phyloP scores from a whole-genome alignment of 2,329 filamentous ascomycete species.

The Phoma sp. region DNA sequence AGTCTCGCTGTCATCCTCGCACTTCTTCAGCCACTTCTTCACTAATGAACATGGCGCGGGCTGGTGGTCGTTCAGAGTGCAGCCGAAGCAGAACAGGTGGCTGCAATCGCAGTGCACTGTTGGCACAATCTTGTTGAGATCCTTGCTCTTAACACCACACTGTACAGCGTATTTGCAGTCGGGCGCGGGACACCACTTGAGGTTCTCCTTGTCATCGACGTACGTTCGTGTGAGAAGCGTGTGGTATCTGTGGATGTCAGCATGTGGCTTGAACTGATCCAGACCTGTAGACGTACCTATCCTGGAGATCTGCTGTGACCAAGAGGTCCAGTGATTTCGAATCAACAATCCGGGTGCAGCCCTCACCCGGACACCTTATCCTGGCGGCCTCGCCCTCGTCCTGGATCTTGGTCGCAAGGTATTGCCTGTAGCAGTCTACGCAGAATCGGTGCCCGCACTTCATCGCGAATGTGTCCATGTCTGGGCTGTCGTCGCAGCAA shows the following conservation, averaged over 20 bases:
- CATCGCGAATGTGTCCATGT: slow-evolving; percentile 86
- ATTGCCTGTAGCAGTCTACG: slow-evolving; percentile 89
- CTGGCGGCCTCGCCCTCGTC: slow-evolving; percentile 94
- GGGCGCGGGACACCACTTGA: slow-evolving; percentile 98
- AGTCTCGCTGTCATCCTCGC: slow-evolving; percentile 96
- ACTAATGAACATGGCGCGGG: slow-evolving; percentile 90
- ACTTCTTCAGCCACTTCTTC: slow-evolving; percentile 97
- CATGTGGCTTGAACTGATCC: background rate
- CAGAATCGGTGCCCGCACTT: slow-evolving; percentile 96
- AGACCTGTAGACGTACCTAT: slow-evolving; percentile 53
- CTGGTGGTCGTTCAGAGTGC: slow-evolving; percentile 87
- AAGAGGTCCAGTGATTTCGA: slow-evolving; percentile 85
- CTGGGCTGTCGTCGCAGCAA: slow-evolving; percentile 87
- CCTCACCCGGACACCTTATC: slow-evolving; percentile 90
- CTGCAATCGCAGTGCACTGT: slow-evolving; percentile 87
- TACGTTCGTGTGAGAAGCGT: slow-evolving; percentile 91
- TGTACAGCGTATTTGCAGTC: slow-evolving; percentile 94
- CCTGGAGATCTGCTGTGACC: slow-evolving; percentile 63
- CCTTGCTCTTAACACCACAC: slow-evolving; percentile 85
- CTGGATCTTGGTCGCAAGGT: slow-evolving; percentile 89
- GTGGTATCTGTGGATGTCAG: slow-evolving; percentile 69
- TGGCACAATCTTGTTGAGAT: slow-evolving; percentile 83
- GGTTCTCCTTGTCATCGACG: slow-evolving; percentile 92
- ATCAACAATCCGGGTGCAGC: slow-evolving; percentile 89
- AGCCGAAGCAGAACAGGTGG: slow-evolving; percentile 94